A percentile compares a stretch with the other conserved stretches of the same genome.
These are phyloP conservation scores for Flaveria sonorensis DNA, from an alignment of 129 eudicot species.

Conservation along the genomic window DNA sequence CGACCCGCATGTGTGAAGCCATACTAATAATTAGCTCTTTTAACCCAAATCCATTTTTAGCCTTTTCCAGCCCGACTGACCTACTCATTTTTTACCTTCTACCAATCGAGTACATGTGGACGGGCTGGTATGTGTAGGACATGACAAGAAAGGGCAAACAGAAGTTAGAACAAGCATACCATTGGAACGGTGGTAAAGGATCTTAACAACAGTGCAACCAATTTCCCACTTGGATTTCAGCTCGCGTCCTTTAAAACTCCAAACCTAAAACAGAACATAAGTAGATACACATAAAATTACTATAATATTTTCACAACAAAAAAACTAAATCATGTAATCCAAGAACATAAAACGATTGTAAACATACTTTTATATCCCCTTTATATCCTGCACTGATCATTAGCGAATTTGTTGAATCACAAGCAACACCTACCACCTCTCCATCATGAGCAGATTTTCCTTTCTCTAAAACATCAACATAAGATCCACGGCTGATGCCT, in stretches of 20 bases:
- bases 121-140: conserved; percentile 2
- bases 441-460: conserved; percentile 67
- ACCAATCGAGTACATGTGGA: background rate
- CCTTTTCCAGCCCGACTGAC: background rate
- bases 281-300: background rate
- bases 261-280: conserved; percentile 48
- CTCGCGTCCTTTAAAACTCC: conserved; percentile 83
- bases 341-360: background rate
- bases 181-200: conserved; percentile 79
- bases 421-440: conserved; percentile 88
- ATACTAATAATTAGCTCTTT: background rate
- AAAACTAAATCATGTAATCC: background rate
- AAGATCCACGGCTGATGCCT: conserved; percentile 89
- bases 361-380: conserved; percentile 77
- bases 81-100: background rate
- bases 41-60: background rate
- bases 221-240: conserved; percentile 79
- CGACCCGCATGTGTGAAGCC: no score
- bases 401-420: conserved; percentile 90
- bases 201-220: conserved; percentile 73
- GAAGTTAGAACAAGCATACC: conserved; percentile 39
- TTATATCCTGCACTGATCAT: conserved; percentile 88
- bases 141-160: background rate
- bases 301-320: background rate
- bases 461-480: conserved; percentile 54